These are phyloP conservation scores for Pleurotus citrinopileatus DNA, from an alignment of 768 basidiomycete genomes.

Conservation along the genomic window DNA sequence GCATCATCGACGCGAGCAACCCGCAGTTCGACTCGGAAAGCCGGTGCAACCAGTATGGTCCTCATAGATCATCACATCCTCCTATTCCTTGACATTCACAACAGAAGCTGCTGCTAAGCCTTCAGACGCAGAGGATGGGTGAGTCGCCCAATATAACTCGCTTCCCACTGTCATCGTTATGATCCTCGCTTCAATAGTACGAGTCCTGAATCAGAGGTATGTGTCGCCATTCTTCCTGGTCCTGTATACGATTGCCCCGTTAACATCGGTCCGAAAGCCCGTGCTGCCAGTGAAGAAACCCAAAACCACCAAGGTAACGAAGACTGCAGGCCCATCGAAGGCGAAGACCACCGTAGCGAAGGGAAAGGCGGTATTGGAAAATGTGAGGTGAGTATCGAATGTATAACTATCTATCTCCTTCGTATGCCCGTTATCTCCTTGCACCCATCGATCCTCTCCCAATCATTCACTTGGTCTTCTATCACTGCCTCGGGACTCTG, in stretches of 20 bases:
- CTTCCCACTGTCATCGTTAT: slow-evolving; percentile 13
- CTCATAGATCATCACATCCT: neutral
- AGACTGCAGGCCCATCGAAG: slow-evolving; percentile 6
- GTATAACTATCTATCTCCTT: neutral
- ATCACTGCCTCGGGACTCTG: neutral
- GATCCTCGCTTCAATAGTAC: slow-evolving; percentile 21
- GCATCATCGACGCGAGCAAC: slow-evolving; percentile 41
- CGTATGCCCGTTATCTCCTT: neutral
- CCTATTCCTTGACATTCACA: neutral
- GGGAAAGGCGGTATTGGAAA: slow-evolving; percentile 1
- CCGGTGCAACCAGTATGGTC: slow-evolving; percentile 15
- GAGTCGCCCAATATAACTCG: neutral
- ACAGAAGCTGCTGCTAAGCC: slow-evolving; percentile 20
- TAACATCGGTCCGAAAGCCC: slow-evolving; percentile 11
- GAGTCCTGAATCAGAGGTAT: slow-evolving; percentile 11
- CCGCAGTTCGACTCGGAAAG: slow-evolving; percentile 39
- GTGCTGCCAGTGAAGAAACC: slow-evolving; percentile 39
- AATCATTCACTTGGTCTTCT: neutral
- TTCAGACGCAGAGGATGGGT: slow-evolving; percentile 19
- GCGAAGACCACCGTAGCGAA: slow-evolving; percentile 5
- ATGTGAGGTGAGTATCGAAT: slow-evolving; percentile 2
- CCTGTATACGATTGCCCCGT: neutral
- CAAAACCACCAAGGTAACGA: slow-evolving; percentile 27
- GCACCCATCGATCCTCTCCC: neutral
- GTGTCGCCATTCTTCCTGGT: neutral